Conservation (phyloP, 106 monocot species). For the Dioscorea zingiberensis region DNA sequence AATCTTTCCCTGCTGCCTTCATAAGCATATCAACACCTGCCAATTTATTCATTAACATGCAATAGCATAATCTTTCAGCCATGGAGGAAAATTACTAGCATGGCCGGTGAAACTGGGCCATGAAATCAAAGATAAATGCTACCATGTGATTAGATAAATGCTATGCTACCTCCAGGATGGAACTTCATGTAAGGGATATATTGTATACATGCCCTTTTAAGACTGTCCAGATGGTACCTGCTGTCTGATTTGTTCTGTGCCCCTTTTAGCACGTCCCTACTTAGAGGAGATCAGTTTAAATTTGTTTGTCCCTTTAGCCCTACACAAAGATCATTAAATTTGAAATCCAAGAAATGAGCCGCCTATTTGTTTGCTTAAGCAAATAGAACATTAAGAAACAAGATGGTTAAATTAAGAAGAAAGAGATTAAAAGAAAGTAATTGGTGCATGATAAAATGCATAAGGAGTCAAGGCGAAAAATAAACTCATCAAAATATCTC, state of each 20-base stretch:
- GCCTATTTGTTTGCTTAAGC: too few species aligned
- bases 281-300: conserved; percentile 68
- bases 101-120: not conserved
- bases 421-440: too few species aligned
- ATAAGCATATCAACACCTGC: conserved; percentile 95
- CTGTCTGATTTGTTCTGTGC: conserved; percentile 68
- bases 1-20: conserved; percentile 92
- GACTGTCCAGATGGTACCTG: conserved; percentile 81
- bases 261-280: too few species aligned
- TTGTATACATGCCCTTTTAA: conserved; percentile 94
- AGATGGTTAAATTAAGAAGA: too few species aligned
- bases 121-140: not conserved
- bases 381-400: too few species aligned
- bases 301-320: conserved; percentile 75
- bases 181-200: conserved; percentile 93
- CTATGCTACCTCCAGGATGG: conserved; percentile 91
- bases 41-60: not conserved
- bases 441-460: too few species aligned
- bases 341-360: too few species aligned
- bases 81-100: not conserved
- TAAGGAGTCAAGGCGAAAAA: too few species aligned
- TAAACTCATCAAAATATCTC: too few species aligned
- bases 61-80: too few species aligned
- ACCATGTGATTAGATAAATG: not conserved
- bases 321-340: conserved; percentile 10